phyloP scores from a whole-genome alignment of 2,329 filamentous ascomycete species.

The Fusarium sp. region DNA sequence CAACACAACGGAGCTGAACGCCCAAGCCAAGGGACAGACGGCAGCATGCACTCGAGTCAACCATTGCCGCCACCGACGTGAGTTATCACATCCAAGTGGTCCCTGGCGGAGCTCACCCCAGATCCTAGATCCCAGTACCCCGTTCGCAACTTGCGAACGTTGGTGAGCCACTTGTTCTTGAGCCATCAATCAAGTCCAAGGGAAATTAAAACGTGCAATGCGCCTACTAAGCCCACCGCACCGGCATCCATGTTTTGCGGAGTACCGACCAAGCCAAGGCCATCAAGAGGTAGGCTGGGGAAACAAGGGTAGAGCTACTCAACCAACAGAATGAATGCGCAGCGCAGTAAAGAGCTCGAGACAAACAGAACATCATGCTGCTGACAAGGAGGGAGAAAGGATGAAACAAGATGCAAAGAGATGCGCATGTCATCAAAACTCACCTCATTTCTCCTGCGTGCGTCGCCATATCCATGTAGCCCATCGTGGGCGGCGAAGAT shows the following conservation, averaged over 20 bases:
- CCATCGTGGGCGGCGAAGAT: constrained; percentile 63
- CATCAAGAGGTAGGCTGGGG: not conserved
- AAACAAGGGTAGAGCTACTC: not conserved
- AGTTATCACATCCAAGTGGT: constrained; percentile 7
- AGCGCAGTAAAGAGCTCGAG: not conserved
- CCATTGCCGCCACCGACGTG: constrained; percentile 26
- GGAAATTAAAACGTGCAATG: constrained; percentile 5
- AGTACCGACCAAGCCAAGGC: not conserved
- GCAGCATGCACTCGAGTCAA: not conserved
- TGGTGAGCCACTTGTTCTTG: constrained; percentile 17
- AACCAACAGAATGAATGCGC: not conserved
- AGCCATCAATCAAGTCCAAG: not conserved
- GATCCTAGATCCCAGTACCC: constrained; percentile 15
- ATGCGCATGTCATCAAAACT: constrained; percentile 46
- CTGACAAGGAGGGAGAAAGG: not conserved
- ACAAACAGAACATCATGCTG: not conserved
- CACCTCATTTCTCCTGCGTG: constrained; percentile 66
- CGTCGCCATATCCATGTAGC: constrained; percentile 64
- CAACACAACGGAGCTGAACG: constrained; percentile 8
- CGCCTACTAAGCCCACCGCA: not conserved
- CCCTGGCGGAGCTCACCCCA: not conserved
- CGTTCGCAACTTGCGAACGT: constrained; percentile 34
- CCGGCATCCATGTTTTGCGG: not conserved
- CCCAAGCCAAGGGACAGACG: not conserved
- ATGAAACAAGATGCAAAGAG: not conserved